A percentile compares a stretch with the other conserved stretches of the same genome.
Evolutionary conservation across 495 filamentous ascomycete genomes (phyloP).

Genomic region (Annulohypoxylon maeteangense): DNA sequence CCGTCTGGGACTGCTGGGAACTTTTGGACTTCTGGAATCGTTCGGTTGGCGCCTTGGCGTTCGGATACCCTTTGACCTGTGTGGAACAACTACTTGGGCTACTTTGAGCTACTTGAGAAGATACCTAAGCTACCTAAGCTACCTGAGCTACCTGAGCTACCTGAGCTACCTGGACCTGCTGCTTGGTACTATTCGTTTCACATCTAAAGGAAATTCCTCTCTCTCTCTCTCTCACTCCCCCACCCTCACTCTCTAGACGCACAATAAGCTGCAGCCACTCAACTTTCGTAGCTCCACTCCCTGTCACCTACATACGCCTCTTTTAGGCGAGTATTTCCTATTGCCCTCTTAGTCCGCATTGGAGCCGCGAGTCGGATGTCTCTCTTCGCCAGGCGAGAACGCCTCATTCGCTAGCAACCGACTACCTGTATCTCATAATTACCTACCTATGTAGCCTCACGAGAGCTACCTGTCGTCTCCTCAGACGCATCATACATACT

Average conservation of each 20-base stretch:
- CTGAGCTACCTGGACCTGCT: conserved; percentile 12
- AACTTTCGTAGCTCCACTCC: conserved; percentile 35
- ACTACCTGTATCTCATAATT: conserved; percentile 29
- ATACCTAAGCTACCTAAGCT: background rate
- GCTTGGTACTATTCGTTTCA: conserved; percentile 34
- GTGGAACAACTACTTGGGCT: conserved; percentile 25
- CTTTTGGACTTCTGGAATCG: conserved; percentile 35
- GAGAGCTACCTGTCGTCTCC: conserved; percentile 29
- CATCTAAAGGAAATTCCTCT: conserved; percentile 15
- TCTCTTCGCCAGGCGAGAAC: conserved; percentile 33
- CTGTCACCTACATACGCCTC: conserved; percentile 38
- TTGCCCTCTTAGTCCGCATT: conserved; percentile 35
- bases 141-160: too few relatives aligned
- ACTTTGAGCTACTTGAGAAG: too few relatives aligned
- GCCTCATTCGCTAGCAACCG: conserved; percentile 37
- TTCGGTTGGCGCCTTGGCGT: conserved; percentile 42
- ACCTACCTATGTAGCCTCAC: conserved; percentile 24
- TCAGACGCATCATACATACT: conserved; percentile 33
- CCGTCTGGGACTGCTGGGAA: background rate
- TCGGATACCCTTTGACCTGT: conserved; percentile 29
- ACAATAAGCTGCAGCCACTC: conserved; percentile 32
- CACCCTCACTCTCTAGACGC: conserved; percentile 9
- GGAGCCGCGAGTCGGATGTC: conserved; percentile 41
- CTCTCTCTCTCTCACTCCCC: too few relatives aligned
- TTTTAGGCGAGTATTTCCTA: conserved; percentile 44